phyloP scores from a whole-genome alignment of 345 rosid species.

The Euphorbia peplus region DNA sequence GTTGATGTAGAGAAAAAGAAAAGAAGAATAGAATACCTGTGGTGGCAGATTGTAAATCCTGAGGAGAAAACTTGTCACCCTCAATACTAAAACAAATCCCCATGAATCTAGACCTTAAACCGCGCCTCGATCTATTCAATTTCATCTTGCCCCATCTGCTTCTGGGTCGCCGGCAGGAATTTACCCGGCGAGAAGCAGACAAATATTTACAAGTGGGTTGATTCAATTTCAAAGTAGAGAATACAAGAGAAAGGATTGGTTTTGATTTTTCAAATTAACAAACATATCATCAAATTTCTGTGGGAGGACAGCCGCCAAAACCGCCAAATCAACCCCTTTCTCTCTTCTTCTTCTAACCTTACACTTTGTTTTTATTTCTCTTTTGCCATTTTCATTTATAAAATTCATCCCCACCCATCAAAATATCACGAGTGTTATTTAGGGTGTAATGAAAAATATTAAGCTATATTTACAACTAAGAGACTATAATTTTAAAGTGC shows the following conservation, averaged over 20 bases:
- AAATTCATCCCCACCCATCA: no score
- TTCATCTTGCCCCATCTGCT: constrained; percentile 25
- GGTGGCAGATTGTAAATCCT: constrained; percentile 9
- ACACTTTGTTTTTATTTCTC: background rate
- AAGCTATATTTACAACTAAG: no score
- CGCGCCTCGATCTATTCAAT: constrained; percentile 10
- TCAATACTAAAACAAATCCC: constrained; percentile 48
- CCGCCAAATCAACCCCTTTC: constrained; percentile 19
- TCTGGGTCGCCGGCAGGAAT: constrained; percentile 5
- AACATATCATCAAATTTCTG: background rate
- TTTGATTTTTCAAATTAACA: background rate
- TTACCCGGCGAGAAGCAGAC: background rate
- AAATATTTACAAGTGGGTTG: no score
- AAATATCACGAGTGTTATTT: no score
- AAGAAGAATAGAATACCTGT: background rate
- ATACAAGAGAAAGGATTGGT: background rate
- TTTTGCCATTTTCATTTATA: background rate
- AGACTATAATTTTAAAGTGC: no score
- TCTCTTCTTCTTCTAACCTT: background rate
- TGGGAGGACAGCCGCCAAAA: constrained; percentile 29
- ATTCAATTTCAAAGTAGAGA: background rate
- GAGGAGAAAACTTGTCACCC: constrained; percentile 1
- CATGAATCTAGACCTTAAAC: constrained; percentile 31
- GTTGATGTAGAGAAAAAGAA: background rate
- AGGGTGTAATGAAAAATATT: no score